These are phyloP conservation scores for Diaporthe vexans DNA, from an alignment of 2,329 filamentous ascomycete species.

Conservation along the genomic window DNA sequence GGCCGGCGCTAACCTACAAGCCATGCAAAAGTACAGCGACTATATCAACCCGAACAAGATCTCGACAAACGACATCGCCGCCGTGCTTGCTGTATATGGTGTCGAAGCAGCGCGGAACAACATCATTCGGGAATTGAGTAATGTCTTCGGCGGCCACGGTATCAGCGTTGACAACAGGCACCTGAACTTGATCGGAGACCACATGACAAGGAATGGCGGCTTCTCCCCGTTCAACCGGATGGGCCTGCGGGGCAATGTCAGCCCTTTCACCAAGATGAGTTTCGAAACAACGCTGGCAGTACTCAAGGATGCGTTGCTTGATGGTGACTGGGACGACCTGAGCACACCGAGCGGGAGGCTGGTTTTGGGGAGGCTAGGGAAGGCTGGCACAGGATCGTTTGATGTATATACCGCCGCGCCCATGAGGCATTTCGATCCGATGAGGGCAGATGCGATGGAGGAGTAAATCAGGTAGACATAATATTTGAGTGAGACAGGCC, in stretches of 20 bases:
- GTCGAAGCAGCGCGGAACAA: slow-evolving; percentile 91
- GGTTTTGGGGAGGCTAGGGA: slow-evolving; percentile 86
- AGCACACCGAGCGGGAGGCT: slow-evolving; percentile 88
- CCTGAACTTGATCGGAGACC: slow-evolving; percentile 94
- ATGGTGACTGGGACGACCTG: slow-evolving; percentile 91
- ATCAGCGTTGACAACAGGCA: slow-evolving; percentile 94
- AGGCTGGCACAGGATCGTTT: slow-evolving; percentile 91
- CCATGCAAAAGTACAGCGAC: slow-evolving; percentile 90
- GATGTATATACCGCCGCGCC: slow-evolving; percentile 81
- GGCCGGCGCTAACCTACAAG: slow-evolving; percentile 87
- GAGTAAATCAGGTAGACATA: slow-evolving; percentile 9
- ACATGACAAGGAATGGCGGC: slow-evolving; percentile 94
- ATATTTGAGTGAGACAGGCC: neutral
- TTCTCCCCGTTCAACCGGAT: slow-evolving; percentile 95
- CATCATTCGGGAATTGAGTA: slow-evolving; percentile 88
- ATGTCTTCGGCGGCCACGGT: slow-evolving; percentile 90
- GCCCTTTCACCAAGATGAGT: slow-evolving; percentile 98
- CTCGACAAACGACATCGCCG: slow-evolving; percentile 92
- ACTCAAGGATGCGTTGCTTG: slow-evolving; percentile 90
- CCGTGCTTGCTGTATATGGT: slow-evolving; percentile 88
- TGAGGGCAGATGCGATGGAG: slow-evolving; percentile 43
- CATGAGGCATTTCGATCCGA: slow-evolving; percentile 61
- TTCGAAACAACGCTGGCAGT: slow-evolving; percentile 98
- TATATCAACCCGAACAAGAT: slow-evolving; percentile 89
- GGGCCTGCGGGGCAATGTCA: slow-evolving; percentile 86